These are phyloP conservation scores for Laburnicola sp. DNA, from an alignment of 2,329 filamentous ascomycete species.

Conservation along the genomic window DNA sequence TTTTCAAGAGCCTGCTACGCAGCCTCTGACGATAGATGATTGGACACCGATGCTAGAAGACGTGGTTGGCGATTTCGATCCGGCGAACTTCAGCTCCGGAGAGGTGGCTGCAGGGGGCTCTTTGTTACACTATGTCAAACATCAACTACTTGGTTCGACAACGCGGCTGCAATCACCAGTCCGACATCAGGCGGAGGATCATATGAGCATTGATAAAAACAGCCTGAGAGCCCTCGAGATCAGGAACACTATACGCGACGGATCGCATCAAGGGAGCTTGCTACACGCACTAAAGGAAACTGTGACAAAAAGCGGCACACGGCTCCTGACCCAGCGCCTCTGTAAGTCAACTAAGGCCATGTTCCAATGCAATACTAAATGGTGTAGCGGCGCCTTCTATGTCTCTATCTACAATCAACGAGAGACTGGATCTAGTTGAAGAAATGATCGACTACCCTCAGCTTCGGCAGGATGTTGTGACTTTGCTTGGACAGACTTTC, in stretches of 20 bases:
- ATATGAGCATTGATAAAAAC: constrained; percentile 90
- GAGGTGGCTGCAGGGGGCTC: constrained; percentile 79
- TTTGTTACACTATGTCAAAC: constrained; percentile 81
- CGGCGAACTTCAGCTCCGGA: constrained; percentile 62
- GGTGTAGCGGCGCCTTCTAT: constrained; percentile 75
- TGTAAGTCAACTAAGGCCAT: constrained; percentile 50
- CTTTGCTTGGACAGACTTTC: constrained; percentile 72
- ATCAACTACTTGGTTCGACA: constrained; percentile 73
- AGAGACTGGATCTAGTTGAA: constrained; percentile 78
- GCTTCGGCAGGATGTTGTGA: constrained; percentile 69
- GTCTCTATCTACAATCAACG: constrained; percentile 76
- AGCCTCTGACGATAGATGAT: constrained; percentile 57
- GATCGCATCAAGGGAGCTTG: constrained; percentile 77
- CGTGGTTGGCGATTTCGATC: constrained; percentile 60
- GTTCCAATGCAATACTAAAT: constrained; percentile 13
- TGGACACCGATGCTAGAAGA: constrained; percentile 81
- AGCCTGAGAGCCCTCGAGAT: constrained; percentile 89
- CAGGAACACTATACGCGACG: constrained; percentile 80
- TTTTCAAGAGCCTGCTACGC: constrained; percentile 60
- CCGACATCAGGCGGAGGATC: constrained; percentile 71
- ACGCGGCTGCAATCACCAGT: constrained; percentile 83
- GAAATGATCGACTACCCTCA: constrained; percentile 68
- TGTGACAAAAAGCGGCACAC: constrained; percentile 86
- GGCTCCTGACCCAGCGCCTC: constrained; percentile 83
- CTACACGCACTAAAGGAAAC: constrained; percentile 88